Base-by-base conservation (phyloP, 2,329 filamentous ascomycete species). In the Diplodia scrobiculata region DNA sequence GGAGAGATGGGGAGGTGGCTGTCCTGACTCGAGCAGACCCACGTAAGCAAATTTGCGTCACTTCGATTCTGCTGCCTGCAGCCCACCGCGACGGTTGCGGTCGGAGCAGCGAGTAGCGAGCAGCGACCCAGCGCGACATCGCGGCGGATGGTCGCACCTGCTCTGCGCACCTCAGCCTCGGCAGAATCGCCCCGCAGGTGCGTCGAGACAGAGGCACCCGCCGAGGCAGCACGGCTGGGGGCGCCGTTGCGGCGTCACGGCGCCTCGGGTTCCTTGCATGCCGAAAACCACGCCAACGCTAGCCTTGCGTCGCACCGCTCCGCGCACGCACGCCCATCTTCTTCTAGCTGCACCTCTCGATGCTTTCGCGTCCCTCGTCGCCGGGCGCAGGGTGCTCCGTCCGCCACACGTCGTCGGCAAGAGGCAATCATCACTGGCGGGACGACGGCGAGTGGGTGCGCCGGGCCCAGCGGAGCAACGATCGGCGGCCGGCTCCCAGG, bases 351-450 rank as follows among this genome's bases (percentile, higher is more conserved):
- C 51, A 27, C 51, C 32, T 41, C 55, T 29, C 29, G 55, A 48
- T 27, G 21, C 25, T 48, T 29, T 27, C 58, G n/a, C 41, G 41
- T 29, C 3, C 58, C 34, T 25, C 25, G 48, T 38, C 13, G 25
- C 17, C 41, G 41, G 41, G 41, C 41, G n/a, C 41, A 10, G 2
- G 38, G 27, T 17, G 55, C 38, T 7, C 55, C 41, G 36, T 32
- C 45, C 58, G 58, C 45, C 41, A 62, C 17, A 19, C 58, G 58
- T 47, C 45, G 58, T n/a, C 58, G 58, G 58, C 58, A 62, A 38
- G 9, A 50, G 58, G 21, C 58, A 62, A 50, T 62, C 58, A 50
- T 17, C 25, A 13, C 17, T 45, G 41, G 45, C 58, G 58, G 45
- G 25, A 47, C 58, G 27, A 21, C 45, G 58, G 58, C 41, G 58